Base-by-base conservation (phyloP, 108 stramenopile genomes). In the Schizochytrium sp. region DNA sequence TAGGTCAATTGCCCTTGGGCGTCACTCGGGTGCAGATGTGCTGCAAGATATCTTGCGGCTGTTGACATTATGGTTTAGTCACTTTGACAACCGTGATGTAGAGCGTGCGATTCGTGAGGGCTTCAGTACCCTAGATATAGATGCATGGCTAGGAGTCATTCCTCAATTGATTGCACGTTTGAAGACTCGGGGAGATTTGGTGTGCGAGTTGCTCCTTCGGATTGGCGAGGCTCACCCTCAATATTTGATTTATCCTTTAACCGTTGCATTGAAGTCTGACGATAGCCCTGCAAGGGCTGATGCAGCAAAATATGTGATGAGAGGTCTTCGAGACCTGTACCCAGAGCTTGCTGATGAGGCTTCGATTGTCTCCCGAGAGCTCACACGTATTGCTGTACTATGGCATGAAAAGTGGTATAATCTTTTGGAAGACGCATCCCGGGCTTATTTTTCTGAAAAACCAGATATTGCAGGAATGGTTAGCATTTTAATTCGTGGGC, bases 371-470 rank as follows among this genome's bases (percentile, higher is more conserved):
- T 97, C 97, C 46, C 93, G 95, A 5, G 98, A 99, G 89, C 94
- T 99, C 17, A 98, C 99, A 61, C 95, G 98, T 19, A 97, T 99
- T 38, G 98, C 98, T 57, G 98, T 99, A 57, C 93, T 98, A 46
- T 99, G 98, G 98, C 92, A 97, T n/a, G 99, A 99, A 91, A 92
- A 95, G 56, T 99, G 99, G 99, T 98, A 98, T 61, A 96, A 96
- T 89, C 97, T 96, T 3, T 93, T 99, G 10, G 98, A 99, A 89
- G 98, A 99, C 89, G 98, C 99, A 0, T 94, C 95, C 38, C 91
- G 96, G 10, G 92, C 96, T 5, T 97, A 96, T 90, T 98, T 96
- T 88, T 96, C 95, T 64, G 97, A 98, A 89, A 97, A 97, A 17
- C 76, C 50, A 5, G 96, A 99, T 91, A 94, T 97, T n/a, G 91